Evolutionary conservation across 331 rosid species (phyloP).

Genomic region (Prunus yedoensis): DNA sequence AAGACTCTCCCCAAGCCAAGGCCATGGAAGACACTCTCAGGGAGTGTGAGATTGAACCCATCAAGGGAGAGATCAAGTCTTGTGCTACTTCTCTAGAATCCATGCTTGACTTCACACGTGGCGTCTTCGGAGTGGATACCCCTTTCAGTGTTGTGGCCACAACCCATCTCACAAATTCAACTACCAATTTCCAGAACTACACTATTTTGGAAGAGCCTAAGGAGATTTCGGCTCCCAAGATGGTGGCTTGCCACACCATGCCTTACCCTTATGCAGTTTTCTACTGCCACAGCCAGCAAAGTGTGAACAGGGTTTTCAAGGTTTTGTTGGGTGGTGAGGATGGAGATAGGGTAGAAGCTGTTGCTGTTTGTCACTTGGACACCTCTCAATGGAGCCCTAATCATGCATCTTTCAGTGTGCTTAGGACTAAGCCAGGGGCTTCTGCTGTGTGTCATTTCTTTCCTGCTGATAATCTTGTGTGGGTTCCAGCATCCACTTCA

Average conservation of each 20-base stretch:
- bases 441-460: conserved; percentile 75
- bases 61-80: conserved; percentile 58
- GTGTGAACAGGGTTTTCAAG: conserved; percentile 42
- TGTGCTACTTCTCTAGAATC: conserved; percentile 81
- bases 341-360: conserved; percentile 58
- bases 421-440: conserved; percentile 44
- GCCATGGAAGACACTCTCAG: conserved; percentile 59
- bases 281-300: conserved; percentile 62
- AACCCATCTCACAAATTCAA: conserved; percentile 42
- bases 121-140: conserved; percentile 30
- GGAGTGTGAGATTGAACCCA: conserved; percentile 55
- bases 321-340: conserved; percentile 51
- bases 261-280: conserved; percentile 70
- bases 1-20: conserved; percentile 51
- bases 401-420: conserved; percentile 58
- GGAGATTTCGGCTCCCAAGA: conserved; percentile 44
- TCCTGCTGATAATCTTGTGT: conserved; percentile 65
- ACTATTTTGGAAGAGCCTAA: conserved; percentile 40
- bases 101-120: conserved; percentile 48
- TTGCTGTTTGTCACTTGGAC: conserved; percentile 72
- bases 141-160: conserved; percentile 33
- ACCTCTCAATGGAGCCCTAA: conserved; percentile 62
- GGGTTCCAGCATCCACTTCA: conserved; percentile 37
- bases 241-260: conserved; percentile 78
- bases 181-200: conserved; percentile 57